Evolutionary conservation across 768 basidiomycete genomes (phyloP).

Genomic region (Lentinula sp.): DNA sequence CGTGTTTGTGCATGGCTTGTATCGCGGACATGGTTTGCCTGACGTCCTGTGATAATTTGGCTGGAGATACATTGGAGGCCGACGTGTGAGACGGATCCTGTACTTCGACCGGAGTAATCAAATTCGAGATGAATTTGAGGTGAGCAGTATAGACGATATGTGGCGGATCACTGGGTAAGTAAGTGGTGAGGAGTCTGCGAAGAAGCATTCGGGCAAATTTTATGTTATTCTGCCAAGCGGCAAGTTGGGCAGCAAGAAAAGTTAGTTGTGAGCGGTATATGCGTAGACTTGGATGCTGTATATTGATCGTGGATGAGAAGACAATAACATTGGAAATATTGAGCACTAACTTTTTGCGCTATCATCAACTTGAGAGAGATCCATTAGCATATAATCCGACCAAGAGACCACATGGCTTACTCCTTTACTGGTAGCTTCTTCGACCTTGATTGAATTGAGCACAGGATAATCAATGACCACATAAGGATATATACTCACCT

Average conservation of each 20-base stretch:
- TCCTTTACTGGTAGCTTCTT: constrained; percentile 63
- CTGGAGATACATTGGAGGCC: constrained; percentile 10
- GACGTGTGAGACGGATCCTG: constrained; percentile 20
- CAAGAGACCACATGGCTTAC: constrained; percentile 33
- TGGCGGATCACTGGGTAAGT: constrained; percentile 45
- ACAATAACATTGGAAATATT: background rate
- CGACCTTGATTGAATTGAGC: constrained; percentile 29
- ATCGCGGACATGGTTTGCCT: constrained; percentile 26
- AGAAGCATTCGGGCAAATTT: constrained; percentile 59
- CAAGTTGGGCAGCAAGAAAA: constrained; percentile 56
- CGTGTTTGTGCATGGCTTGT: constrained; percentile 23
- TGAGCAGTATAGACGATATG: constrained; percentile 49
- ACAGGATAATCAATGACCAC: background rate
- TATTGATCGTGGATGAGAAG: background rate
- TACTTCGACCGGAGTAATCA: constrained; percentile 15
- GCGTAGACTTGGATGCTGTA: constrained; percentile 60
- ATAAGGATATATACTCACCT: constrained; percentile 31
- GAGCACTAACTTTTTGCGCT: constrained; percentile 48
- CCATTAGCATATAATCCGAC: background rate
- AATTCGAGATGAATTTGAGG: constrained; percentile 44
- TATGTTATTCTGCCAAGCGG: constrained; percentile 42
- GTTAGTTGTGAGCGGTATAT: constrained; percentile 54
- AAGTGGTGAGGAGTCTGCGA: constrained; percentile 42
- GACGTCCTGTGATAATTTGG: constrained; percentile 14
- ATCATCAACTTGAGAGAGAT: constrained; percentile 35